phyloP scores from a whole-genome alignment of 371 early-diverging fungal species.

The Parasitella parasitica region DNA sequence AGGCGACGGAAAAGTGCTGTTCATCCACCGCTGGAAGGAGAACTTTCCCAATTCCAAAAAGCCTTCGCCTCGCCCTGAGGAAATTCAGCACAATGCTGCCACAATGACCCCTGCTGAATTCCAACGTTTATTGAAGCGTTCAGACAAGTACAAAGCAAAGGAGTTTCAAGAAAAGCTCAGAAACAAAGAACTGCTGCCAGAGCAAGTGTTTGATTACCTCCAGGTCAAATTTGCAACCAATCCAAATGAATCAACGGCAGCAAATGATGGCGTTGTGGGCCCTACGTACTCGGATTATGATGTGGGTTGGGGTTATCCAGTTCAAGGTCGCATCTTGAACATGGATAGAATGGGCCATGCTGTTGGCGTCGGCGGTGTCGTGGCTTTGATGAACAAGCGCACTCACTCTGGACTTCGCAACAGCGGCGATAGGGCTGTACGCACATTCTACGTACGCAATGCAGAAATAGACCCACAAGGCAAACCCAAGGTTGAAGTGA shows the following conservation, averaged over 20 bases:
- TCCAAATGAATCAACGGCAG: conserved; percentile 1
- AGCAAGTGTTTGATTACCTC: conserved; percentile 37
- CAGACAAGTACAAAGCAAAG: conserved; percentile 38
- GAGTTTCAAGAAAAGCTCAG: conserved; percentile 58
- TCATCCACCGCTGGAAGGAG: conserved; percentile 67
- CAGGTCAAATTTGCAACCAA: conserved; percentile 21
- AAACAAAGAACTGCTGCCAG: conserved; percentile 33
- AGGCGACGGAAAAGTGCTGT: conserved; percentile 56
- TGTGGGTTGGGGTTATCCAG: conserved; percentile 44
- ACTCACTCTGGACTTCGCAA: conserved; percentile 26
- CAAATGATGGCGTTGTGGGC: conserved; percentile 28
- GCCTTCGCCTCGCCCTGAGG: conserved; percentile 49
- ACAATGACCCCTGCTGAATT: conserved; percentile 62
- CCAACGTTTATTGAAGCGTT: conserved; percentile 55
- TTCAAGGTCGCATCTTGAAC: conserved; percentile 74
- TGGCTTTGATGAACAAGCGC: conserved; percentile 52
- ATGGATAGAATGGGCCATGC: conserved; percentile 37
- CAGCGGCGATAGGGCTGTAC: conserved; percentile 39
- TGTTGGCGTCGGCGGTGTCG: conserved; percentile 71
- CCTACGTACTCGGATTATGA: conserved; percentile 39
- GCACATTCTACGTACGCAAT: conserved; percentile 61
- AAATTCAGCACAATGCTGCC: conserved; percentile 49
- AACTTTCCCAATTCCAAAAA: conserved; percentile 67
- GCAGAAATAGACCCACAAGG: conserved; percentile 65
- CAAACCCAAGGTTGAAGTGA: conserved; percentile 54